These are phyloP conservation scores for Adenanthera pavonina DNA, from an alignment of 306 rosid species.

Conservation along the genomic window DNA sequence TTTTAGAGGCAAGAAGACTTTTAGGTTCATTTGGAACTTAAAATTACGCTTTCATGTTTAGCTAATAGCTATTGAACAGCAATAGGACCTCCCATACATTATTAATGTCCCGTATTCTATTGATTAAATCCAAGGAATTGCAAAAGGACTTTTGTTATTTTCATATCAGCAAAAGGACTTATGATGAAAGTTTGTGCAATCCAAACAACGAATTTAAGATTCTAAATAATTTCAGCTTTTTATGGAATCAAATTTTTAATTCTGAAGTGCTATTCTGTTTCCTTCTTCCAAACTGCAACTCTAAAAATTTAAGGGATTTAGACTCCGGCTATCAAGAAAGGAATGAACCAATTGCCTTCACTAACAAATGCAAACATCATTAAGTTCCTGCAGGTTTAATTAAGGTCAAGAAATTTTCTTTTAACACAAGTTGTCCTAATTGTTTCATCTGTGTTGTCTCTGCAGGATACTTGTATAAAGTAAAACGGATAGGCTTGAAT, in stretches of 20 bases:
- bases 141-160: background rate
- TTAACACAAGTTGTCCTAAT: conserved; percentile 20
- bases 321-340: background rate
- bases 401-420: background rate
- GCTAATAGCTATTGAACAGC: background rate
- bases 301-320: background rate
- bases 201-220: background rate
- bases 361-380: conserved; percentile 5
- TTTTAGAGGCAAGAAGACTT: background rate
- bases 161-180: background rate
- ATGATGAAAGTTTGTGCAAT: background rate
- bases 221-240: background rate
- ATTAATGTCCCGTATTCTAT: background rate
- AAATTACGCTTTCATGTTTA: background rate
- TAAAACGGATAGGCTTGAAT: conserved; percentile 45
- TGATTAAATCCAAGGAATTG: background rate
- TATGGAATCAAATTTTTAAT: background rate
- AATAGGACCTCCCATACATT: background rate
- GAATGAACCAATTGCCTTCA: background rate
- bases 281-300: background rate
- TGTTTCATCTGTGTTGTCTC: conserved; percentile 39
- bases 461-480: conserved; percentile 57
- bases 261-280: background rate
- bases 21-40: background rate
- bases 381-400: conserved; percentile 18